Base-by-base conservation (phyloP, 2,329 filamentous ascomycete genomes). In the Ilyonectria robusta region DNA sequence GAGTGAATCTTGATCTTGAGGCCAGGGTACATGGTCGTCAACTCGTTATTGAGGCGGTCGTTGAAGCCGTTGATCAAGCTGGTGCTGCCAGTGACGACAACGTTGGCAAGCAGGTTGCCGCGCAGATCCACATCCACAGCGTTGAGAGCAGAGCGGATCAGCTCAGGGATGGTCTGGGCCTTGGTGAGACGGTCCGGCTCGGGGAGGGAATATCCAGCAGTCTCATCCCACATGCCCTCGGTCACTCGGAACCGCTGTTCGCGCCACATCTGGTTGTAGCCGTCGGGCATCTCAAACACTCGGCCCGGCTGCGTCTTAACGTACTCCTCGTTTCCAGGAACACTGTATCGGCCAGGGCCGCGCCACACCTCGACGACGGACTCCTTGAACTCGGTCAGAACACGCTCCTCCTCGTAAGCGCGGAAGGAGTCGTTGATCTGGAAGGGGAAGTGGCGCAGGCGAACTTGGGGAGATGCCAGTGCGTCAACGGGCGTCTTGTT, bases 361-460 rank as follows among this genome's bases (percentile, higher is more conserved):
- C 90, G 89, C 95, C 96, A 99, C 15, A 95, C 91, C 82, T 98
- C 94, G 31, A 98, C 94, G 17, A 98, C 94, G 19, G 93, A 97
- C 83, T 99, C 97, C 84, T 99, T 99, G 88, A 97, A 99, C 79
- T 98, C 94, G 42, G 94, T 94, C 64, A 99, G 84, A 47, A 97
- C 92, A 59, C 95, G 93, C 80, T 98, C 96, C 84, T 99, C 95
- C 81, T 98, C 92, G 71, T 95, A 91, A 19, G 86, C 85, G 66
- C 92, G 91, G 87, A 95, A 98, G 1, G 93, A 94, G 31, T 89
- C 87, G 73, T 83, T 81, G 68, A 92, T 84, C 75, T 87, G 76
- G 79, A 86, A 85, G 77, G 86, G 80, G 78, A 94, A 97, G 44
- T 88, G 88, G 74, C 90, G 91, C 80, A 93, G 91, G 55, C 88